Conservation (phyloP, 257 asterid species). For the Petrea volubilis region DNA sequence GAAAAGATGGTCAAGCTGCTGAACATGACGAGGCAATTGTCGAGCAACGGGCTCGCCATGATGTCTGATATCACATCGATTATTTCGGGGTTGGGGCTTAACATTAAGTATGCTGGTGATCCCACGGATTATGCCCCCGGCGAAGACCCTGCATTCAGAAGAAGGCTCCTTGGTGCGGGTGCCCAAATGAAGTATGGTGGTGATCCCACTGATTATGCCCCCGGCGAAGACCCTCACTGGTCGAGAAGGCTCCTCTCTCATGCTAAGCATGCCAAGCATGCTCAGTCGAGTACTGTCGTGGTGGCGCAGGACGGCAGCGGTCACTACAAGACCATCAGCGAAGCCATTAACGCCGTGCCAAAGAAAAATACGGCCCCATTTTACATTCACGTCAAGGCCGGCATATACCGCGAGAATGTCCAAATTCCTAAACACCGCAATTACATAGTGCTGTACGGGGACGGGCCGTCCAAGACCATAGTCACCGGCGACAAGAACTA, state of each 20-base stretch:
- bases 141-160: too few relatives aligned
- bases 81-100: slow-evolving; percentile 10
- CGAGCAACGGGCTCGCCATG: slow-evolving; percentile 53
- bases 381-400: slow-evolving; percentile 52
- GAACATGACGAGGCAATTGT: slow-evolving; percentile 30
- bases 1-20: slow-evolving; percentile 50
- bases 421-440: slow-evolving; percentile 29
- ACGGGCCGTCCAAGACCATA: slow-evolving; percentile 49
- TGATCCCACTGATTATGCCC: slow-evolving; percentile 10
- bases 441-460: slow-evolving; percentile 51
- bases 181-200: neutral
- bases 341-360: slow-evolving; percentile 43
- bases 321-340: slow-evolving; percentile 40
- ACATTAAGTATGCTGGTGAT: too few relatives aligned
- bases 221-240: neutral
- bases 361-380: slow-evolving; percentile 16
- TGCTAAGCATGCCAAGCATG: neutral
- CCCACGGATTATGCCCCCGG: too few relatives aligned
- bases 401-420: slow-evolving; percentile 47
- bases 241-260: slow-evolving; percentile 19
- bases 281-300: slow-evolving; percentile 43
- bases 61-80: slow-evolving; percentile 31
- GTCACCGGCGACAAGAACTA: slow-evolving; percentile 44
- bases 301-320: slow-evolving; percentile 77
- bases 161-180: neutral